These are phyloP conservation scores for Taxillus chinensis DNA, from an alignment of 164 flowering plant species.

Conservation along the genomic window DNA sequence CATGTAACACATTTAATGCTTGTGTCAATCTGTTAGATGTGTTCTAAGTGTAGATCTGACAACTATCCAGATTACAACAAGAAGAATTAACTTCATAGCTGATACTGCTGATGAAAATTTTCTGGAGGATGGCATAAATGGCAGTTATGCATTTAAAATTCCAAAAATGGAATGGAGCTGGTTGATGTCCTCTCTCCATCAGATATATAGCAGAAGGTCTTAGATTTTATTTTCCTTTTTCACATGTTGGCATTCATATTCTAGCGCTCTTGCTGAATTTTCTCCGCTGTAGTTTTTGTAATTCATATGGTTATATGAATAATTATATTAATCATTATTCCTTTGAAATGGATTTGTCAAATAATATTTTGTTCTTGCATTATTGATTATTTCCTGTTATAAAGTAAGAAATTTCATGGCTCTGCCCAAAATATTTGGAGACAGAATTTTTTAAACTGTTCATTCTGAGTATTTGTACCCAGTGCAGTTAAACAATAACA, in stretches of 20 bases:
- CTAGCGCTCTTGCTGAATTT: not conserved
- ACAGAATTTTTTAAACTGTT: no score
- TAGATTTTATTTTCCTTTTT: not conserved
- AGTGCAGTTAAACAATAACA: no score
- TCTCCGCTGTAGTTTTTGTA: no score
- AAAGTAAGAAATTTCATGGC: no score
- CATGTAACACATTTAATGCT: not conserved
- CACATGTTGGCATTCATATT: not conserved
- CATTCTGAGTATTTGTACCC: no score
- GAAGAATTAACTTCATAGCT: conserved; percentile 82
- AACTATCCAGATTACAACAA: conserved; percentile 65
- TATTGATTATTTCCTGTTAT: no score
- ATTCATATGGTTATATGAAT: no score
- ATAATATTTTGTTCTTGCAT: no score
- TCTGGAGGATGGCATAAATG: conserved; percentile 28
- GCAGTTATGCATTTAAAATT: conserved; percentile 22
- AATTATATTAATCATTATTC: no score
- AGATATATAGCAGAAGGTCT: conserved; percentile 88
- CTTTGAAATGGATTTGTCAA: no score
- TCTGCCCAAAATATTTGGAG: no score
- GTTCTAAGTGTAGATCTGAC: not conserved
- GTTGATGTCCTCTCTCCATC: conserved; percentile 86
- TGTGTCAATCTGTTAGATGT: not conserved
- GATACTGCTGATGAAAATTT: conserved; percentile 32
- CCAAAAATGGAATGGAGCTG: conserved; percentile 73